Percentiles rank a stretch among this genome's conserved stretches.
phyloP scores from a whole-genome alignment of 1,284 basidiomycete genomes.

The Mrakiaceae sp. region DNA sequence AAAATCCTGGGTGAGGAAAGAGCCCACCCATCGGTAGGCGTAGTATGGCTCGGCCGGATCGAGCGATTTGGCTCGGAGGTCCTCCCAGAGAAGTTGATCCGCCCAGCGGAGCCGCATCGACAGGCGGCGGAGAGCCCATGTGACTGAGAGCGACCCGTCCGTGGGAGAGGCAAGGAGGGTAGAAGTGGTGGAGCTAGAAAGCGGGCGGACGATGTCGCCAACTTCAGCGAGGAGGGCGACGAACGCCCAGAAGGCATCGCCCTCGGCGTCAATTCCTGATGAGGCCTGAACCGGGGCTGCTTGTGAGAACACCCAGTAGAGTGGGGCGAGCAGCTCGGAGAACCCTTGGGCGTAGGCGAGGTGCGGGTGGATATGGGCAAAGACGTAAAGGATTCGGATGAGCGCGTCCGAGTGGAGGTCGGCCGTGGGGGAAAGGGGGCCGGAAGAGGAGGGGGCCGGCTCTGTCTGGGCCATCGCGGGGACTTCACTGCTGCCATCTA shows the following conservation, averaged over 20 bases:
- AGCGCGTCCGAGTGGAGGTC: constrained; percentile 30
- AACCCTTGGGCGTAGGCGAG: constrained; percentile 29
- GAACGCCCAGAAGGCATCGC: constrained; percentile 32
- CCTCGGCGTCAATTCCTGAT: constrained; percentile 23
- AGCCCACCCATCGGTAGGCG: constrained; percentile 28
- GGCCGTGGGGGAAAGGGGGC: constrained; percentile 7
- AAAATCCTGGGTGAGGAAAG: constrained; percentile 22
- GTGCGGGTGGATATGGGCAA: constrained; percentile 28
- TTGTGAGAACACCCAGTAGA: constrained; percentile 29
- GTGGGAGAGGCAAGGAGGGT: too few species aligned
- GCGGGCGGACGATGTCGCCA: constrained; percentile 19
- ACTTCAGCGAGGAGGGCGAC: constrained; percentile 27
- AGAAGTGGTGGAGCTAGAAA: too few species aligned
- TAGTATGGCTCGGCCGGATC: constrained; percentile 26
- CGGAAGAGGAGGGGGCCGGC: constrained; percentile 17
- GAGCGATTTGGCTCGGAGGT: constrained; percentile 25
- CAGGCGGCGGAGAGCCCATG: constrained; percentile 21
- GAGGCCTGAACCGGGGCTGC: constrained; percentile 4
- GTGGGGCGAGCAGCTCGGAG: constrained; percentile 29
- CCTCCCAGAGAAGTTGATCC: constrained; percentile 24
- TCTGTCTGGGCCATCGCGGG: constrained; percentile 14
- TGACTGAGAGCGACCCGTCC: too few species aligned
- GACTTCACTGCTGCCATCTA: too few species aligned
- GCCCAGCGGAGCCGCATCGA: constrained; percentile 28
- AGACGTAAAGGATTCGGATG: constrained; percentile 32